A percentile compares a stretch with the other conserved stretches of the same genome.
These are phyloP conservation scores for Entophlyctis luteolus DNA, from an alignment of 192 early-diverging fungal species.

Conservation along the genomic window DNA sequence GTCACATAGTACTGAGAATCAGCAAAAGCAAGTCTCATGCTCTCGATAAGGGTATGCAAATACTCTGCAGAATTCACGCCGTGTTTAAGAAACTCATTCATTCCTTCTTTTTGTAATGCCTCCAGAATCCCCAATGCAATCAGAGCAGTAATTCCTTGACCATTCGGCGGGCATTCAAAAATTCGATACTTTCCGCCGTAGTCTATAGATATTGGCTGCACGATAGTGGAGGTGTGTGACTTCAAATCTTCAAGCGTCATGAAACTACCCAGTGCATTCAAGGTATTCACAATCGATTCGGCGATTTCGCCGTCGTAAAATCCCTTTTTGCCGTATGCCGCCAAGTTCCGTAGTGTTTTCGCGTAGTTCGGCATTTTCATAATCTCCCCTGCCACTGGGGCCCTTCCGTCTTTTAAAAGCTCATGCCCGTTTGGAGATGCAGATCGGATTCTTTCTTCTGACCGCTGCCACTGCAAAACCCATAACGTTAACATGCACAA, in stretches of 20 bases:
- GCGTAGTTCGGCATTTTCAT: conserved; percentile 58
- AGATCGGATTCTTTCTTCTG: conserved; percentile 17
- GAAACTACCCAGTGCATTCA: conserved; percentile 52
- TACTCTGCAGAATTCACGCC: conserved; percentile 47
- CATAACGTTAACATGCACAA: background rate
- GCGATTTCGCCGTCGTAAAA: conserved; percentile 71
- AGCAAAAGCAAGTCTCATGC: conserved; percentile 71
- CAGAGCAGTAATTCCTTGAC: conserved; percentile 65
- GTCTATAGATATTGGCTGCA: conserved; percentile 59
- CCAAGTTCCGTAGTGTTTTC: conserved; percentile 53
- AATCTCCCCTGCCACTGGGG: conserved; percentile 60
- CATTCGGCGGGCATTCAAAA: conserved; percentile 74
- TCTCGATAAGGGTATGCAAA: conserved; percentile 66
- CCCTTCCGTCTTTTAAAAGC: conserved; percentile 41
- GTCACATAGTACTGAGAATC: conserved; percentile 64
- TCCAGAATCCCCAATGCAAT: conserved; percentile 67
- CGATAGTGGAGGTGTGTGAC: conserved; percentile 46
- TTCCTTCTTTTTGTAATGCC: conserved; percentile 42
- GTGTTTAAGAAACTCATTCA: conserved; percentile 38
- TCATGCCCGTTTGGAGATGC: conserved; percentile 46
- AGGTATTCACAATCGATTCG: conserved; percentile 56
- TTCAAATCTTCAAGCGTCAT: conserved; percentile 65
- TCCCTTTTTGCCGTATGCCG: conserved; percentile 56
- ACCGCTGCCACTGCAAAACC: conserved; percentile 39
- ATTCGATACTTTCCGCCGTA: conserved; percentile 54